Percentiles rank a stretch among this genome's conserved stretches.
Conservation (phyloP, 352 stramenopile species). For the Globisporangium carolinianum region DNA sequence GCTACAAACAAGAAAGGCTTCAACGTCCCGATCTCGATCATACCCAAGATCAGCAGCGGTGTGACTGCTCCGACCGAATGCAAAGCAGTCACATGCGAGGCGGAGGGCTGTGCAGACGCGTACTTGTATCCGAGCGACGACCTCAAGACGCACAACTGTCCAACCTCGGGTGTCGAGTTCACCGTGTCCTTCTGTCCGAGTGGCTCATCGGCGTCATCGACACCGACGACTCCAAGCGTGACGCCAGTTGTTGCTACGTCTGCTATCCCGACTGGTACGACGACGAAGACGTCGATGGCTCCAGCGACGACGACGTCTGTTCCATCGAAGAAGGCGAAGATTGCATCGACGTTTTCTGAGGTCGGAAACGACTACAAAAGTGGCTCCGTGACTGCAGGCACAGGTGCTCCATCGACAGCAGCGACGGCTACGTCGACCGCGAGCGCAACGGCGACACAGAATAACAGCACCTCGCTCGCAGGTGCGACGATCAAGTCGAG, state of each 20-base stretch:
- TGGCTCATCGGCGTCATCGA: constrained; percentile 13
- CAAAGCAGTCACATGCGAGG: constrained; percentile 23
- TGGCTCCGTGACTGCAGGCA: constrained; percentile 7
- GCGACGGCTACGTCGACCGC: not conserved
- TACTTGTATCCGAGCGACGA: constrained; percentile 47
- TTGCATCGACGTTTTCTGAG: constrained; percentile 10
- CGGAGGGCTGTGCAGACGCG: constrained; percentile 29
- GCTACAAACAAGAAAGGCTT: constrained; percentile 48
- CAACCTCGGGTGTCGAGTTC: constrained; percentile 21
- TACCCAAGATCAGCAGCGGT: constrained; percentile 17
- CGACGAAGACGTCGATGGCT: not conserved
- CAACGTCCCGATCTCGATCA: constrained; percentile 59
- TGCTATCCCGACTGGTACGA: not conserved
- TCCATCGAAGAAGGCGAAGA: constrained; percentile 3
- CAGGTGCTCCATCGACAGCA: not conserved
- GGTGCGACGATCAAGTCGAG: constrained; percentile 41
- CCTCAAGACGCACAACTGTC: constrained; percentile 47
- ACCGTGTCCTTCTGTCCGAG: constrained; percentile 38
- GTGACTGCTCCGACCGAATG: constrained; percentile 24
- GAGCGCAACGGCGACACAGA: not conserved
- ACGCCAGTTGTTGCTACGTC: not conserved
- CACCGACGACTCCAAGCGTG: not conserved
- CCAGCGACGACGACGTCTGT: constrained; percentile 6
- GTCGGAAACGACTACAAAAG: constrained; percentile 14
- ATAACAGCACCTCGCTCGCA: constrained; percentile 20